These are phyloP conservation scores for Triticum monococcum DNA, from an alignment of 176 grass and related monocot species.

Conservation along the genomic window DNA sequence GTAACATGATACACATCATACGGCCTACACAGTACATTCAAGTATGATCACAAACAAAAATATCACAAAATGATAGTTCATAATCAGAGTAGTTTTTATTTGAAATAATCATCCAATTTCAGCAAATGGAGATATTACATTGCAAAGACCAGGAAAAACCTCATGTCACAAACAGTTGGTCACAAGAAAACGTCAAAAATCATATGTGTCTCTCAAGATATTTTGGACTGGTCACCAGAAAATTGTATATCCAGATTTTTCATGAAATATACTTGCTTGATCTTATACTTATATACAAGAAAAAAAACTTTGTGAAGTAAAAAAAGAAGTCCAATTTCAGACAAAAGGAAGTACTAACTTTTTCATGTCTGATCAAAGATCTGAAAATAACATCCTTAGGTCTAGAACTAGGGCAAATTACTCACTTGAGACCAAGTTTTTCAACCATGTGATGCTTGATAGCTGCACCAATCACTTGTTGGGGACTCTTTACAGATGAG, in stretches of 20 bases:
- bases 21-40: conserved; percentile 37
- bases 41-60: neutral
- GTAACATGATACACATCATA: conserved; percentile 91
- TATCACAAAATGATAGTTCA: conserved; percentile 1
- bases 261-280: neutral
- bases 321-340: neutral
- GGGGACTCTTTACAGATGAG: conserved; percentile 97
- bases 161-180: neutral
- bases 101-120: neutral
- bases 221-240: neutral
- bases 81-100: neutral
- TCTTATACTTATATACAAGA: neutral
- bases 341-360: neutral
- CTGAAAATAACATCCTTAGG: conserved; percentile 13
- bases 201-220: neutral
- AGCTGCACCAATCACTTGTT: conserved; percentile 82
- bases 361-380: neutral
- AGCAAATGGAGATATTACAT: neutral
- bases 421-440: conserved; percentile 77
- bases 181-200: neutral
- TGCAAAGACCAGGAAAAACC: neutral
- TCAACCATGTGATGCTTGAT: conserved; percentile 79
- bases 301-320: neutral
- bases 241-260: neutral
- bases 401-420: conserved; percentile 23